These are phyloP conservation scores for Wallacemonas sp. DNA, from an alignment of 208 protist genomes.

Conservation along the genomic window DNA sequence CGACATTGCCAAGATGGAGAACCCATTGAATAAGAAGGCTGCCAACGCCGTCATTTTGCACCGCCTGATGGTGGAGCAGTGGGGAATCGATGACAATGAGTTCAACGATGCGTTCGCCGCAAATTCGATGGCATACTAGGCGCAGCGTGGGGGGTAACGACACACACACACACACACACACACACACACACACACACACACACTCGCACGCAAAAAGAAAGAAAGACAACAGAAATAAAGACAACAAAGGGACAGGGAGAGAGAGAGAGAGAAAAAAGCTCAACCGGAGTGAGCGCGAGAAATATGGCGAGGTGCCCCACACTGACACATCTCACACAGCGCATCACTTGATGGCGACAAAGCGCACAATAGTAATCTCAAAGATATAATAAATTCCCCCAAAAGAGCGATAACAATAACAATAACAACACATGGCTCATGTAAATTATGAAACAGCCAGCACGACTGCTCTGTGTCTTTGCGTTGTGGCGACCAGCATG, in stretches of 20 bases:
- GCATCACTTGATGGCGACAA: too few species aligned
- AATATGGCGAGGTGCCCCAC: too few species aligned
- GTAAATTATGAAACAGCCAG: too few species aligned
- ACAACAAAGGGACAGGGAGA: neutral
- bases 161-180: neutral
- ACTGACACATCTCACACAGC: too few species aligned
- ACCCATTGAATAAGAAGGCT: slow-evolving; percentile 20
- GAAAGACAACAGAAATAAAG: neutral
- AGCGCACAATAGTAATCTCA: too few species aligned
- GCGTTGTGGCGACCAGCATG: too few species aligned
- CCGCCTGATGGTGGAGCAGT: slow-evolving; percentile 31
- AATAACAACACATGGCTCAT: neutral
- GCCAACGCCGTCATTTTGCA: slow-evolving; percentile 19
- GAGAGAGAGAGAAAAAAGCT: neutral
- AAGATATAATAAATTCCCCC: neutral
- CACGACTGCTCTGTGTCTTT: too few species aligned
- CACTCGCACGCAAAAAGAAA: neutral
- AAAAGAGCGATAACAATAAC: neutral
- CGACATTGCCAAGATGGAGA: slow-evolving; percentile 48
- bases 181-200: neutral
- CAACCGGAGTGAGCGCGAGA: neutral
- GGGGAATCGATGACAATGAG: slow-evolving; percentile 24
- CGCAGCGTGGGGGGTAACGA: neutral
- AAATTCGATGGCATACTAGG: neutral
- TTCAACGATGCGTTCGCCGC: slow-evolving; percentile 17